phyloP scores from a whole-genome alignment of 2,329 filamentous ascomycete genomes.

The Claviceps fusiformis region DNA sequence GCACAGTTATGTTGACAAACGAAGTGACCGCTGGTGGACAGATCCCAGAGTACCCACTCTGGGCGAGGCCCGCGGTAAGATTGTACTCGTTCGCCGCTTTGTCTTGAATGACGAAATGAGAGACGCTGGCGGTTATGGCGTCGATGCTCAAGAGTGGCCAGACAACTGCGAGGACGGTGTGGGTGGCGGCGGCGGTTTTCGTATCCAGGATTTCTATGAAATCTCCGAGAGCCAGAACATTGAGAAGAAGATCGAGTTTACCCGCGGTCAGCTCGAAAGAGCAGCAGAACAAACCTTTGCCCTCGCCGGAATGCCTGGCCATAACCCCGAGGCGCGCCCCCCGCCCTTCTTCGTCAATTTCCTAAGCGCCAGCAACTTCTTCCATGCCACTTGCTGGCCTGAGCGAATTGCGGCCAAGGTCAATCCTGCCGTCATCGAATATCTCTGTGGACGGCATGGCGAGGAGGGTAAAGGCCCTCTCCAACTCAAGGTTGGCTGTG shows the following conservation, averaged over 20 bases:
- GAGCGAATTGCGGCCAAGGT: slow-evolving; percentile 78
- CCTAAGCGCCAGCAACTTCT: slow-evolving; percentile 84
- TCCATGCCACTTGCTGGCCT: slow-evolving; percentile 83
- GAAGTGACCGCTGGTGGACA: slow-evolving; percentile 59
- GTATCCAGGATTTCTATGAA: slow-evolving; percentile 92
- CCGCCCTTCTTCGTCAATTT: slow-evolving; percentile 81
- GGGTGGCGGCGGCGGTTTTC: slow-evolving; percentile 57
- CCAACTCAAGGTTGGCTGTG: slow-evolving; percentile 48
- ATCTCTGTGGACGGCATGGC: slow-evolving; percentile 45
- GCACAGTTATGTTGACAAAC: slow-evolving; percentile 51
- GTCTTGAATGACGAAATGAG: slow-evolving; percentile 42
- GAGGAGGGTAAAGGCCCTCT: slow-evolving; percentile 35
- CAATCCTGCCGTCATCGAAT: slow-evolving; percentile 61
- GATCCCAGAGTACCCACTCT: slow-evolving; percentile 63
- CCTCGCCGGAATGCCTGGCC: slow-evolving; percentile 23
- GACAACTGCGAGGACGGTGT: slow-evolving; percentile 74
- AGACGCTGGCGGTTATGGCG: slow-evolving; percentile 36
- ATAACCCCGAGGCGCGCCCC: slow-evolving; percentile 15
- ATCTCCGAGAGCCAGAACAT: slow-evolving; percentile 64
- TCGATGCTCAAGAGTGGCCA: slow-evolving; percentile 59
- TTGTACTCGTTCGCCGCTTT: slow-evolving; percentile 77
- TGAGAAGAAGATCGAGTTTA: slow-evolving; percentile 63
- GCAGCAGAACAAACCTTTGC: slow-evolving; percentile 40
- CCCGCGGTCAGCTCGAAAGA: slow-evolving; percentile 62
- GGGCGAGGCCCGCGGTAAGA: slow-evolving; percentile 65